phyloP scores from a whole-genome alignment of 352 stramenopile genomes.

The Pythium dissimile region DNA sequence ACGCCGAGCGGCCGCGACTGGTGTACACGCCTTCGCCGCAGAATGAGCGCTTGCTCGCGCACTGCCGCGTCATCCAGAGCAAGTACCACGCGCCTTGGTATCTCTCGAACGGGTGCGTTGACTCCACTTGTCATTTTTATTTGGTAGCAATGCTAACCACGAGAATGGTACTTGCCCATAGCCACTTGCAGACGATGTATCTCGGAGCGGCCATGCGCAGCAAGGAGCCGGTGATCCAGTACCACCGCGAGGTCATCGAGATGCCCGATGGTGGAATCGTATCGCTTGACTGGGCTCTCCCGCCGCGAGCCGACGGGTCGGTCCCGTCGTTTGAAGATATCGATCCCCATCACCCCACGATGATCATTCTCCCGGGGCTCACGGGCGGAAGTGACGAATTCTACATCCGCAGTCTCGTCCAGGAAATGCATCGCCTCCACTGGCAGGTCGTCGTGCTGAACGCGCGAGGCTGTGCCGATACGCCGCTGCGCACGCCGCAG shows the following conservation, averaged over 20 bases:
- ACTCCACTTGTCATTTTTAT: neutral
- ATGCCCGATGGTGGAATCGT: slow-evolving; percentile 67
- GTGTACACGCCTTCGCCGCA: slow-evolving; percentile 31
- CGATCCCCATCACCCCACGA: slow-evolving; percentile 32
- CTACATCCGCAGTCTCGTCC: slow-evolving; percentile 58
- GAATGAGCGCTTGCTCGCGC: slow-evolving; percentile 36
- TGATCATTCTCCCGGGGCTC: slow-evolving; percentile 56
- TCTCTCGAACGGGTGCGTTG: slow-evolving; percentile 40
- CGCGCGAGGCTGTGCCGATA: slow-evolving; percentile 59
- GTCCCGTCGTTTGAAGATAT: slow-evolving; percentile 20
- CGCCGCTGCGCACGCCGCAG: slow-evolving; percentile 47
- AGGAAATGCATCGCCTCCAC: slow-evolving; percentile 30
- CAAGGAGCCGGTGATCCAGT: slow-evolving; percentile 31
- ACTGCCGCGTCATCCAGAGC: slow-evolving; percentile 34
- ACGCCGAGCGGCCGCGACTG: slow-evolving; percentile 34
- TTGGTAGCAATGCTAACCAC: neutral
- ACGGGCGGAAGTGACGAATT: slow-evolving; percentile 59
- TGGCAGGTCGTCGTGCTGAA: slow-evolving; percentile 81
- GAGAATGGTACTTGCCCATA: neutral
- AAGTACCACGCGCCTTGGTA: slow-evolving; percentile 60
- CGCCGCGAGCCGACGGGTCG: slow-evolving; percentile 14
- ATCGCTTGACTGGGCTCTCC: slow-evolving; percentile 71
- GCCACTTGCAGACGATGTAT: slow-evolving; percentile 51
- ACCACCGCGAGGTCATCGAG: slow-evolving; percentile 51
- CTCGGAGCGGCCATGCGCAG: slow-evolving; percentile 39